These are phyloP conservation scores for Heliamphora pulchella DNA, from an alignment of 179 eudicot species.

Conservation along the genomic window DNA sequence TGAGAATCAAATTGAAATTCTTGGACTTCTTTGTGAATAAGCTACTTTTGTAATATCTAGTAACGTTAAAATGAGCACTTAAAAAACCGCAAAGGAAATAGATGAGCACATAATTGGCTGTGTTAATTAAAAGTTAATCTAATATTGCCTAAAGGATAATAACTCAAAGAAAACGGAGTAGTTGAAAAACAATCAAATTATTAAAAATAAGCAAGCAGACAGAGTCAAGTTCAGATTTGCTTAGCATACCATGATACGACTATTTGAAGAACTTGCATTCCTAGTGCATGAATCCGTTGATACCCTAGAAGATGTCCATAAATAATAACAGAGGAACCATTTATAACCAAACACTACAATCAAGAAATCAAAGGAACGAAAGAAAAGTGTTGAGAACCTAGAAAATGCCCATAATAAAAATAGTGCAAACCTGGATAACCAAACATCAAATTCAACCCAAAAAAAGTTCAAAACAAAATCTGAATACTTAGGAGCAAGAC, in stretches of 20 bases:
- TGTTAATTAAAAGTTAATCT: neutral
- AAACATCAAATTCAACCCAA: neutral
- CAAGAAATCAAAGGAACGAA: too few species aligned
- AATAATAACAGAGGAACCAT: too few species aligned
- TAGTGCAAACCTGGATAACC: neutral
- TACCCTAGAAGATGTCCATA: slow-evolving; percentile 10
- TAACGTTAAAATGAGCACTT: neutral
- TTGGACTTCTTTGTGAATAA: too few species aligned
- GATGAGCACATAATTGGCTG: neutral
- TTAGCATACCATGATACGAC: slow-evolving; percentile 24
- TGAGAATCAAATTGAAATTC: neutral
- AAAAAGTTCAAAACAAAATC: neutral
- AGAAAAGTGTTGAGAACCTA: too few species aligned
- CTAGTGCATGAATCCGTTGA: slow-evolving; percentile 14
- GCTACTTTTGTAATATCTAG: neutral
- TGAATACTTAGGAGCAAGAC: neutral
- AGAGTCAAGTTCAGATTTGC: neutral
- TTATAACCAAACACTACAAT: too few species aligned
- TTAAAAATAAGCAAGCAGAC: neutral
- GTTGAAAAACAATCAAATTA: neutral
- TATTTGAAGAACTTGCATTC: slow-evolving; percentile 24
- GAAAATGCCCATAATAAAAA: neutral
- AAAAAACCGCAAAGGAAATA: neutral
- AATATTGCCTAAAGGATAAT: neutral
- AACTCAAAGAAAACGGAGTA: neutral